Evolutionary conservation across 1,284 basidiomycete species (phyloP), one percentile per base, ranked within the genome.

Genomic region (Ceratobasidium papillatum): DNA sequence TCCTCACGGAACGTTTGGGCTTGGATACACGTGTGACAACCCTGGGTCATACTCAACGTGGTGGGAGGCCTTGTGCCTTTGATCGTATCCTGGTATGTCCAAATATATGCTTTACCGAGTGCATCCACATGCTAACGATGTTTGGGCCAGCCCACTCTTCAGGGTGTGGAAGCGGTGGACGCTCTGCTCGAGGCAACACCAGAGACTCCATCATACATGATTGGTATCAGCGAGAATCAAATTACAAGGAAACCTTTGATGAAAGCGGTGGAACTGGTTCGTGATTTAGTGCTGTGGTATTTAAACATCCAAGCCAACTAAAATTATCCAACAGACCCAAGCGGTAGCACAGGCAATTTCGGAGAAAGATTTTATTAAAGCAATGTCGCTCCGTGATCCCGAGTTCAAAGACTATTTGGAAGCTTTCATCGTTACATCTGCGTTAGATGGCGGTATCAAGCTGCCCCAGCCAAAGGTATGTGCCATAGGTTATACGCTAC

Each of bases 11-110:
- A 43, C 88, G 93, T 12, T 88, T 99, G 36, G 93, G 94, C 0
- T 89, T 99, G 52, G 97, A 99, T 83, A 97, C 97, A 0, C 87
- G 98, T 74, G 97, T 99, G 8, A 99, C 98, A n/a, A 98, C 95
- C 0, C 88, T 99, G 32, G 97, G 98, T 32, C 98, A 99, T 84
- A 98, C 94, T 0, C 97, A 99, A 82, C 90, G 97, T 77, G 97
- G 97, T 74, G 97, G 97, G 4, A 87, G 90, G 77, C 97, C 97
- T 0, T 96, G 94, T 79, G 96, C 97, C 0, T 90, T 89, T 78
- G 97, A 99, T 82, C 91, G 98, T 51, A 94, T 98, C 78, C 80
- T 99, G 82, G 96, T 94, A 79, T 79, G 88, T 79, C 27, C 7
- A 27, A 27, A 8, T 63, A 14, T 58, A 9, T 19, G 14, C 22